These are phyloP conservation scores for Calonectria naviculata DNA, from an alignment of 2,329 filamentous ascomycete species.

Conservation along the genomic window DNA sequence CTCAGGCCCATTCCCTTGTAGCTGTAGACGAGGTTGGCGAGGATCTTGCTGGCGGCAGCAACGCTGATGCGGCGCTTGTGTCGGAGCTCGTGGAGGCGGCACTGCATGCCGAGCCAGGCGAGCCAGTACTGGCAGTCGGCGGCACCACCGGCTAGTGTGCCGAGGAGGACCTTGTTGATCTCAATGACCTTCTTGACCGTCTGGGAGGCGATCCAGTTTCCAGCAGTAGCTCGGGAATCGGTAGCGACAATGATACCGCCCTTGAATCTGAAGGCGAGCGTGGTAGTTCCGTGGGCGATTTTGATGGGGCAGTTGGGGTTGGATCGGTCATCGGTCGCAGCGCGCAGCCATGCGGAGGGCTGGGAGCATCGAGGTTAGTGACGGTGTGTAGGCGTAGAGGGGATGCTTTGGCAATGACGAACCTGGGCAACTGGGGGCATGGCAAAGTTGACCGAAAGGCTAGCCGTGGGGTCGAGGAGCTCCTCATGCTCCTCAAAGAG, in stretches of 20 bases:
- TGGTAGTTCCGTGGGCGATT: slow-evolving; percentile 98
- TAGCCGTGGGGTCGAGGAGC: slow-evolving; percentile 76
- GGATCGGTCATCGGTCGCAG: slow-evolving; percentile 95
- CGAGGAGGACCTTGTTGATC: slow-evolving; percentile 93
- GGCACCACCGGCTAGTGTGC: slow-evolving; percentile 98
- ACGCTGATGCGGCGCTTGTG: slow-evolving; percentile 99
- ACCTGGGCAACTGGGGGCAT: slow-evolving; percentile 94
- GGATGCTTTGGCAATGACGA: slow-evolving; percentile 47
- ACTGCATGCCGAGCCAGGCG: slow-evolving; percentile 98
- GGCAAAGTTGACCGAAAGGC: slow-evolving; percentile 91
- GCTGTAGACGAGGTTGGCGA: slow-evolving; percentile 96
- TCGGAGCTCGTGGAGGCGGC: slow-evolving; percentile 97
- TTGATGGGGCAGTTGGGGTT: slow-evolving; percentile 99
- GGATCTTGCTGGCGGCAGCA: slow-evolving; percentile 96
- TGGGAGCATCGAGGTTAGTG: slow-evolving; percentile 49
- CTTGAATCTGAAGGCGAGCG: slow-evolving; percentile 97
- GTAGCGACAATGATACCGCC: slow-evolving; percentile 98
- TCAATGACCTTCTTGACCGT: slow-evolving; percentile 99
- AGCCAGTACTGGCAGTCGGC: slow-evolving; percentile 99
- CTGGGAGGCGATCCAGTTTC: slow-evolving; percentile 99
- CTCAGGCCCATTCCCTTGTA: slow-evolving; percentile 99
- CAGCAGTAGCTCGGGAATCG: slow-evolving; percentile 95
- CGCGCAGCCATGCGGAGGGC: slow-evolving; percentile 94
- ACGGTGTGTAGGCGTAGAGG: slow-evolving; percentile 1
- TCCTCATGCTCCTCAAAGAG: slow-evolving; percentile 79